Percentiles rank a stretch among this genome's conserved stretches.
These are phyloP conservation scores for Cladorrhinum sp. DNA, from an alignment of 2,329 filamentous ascomycete species.

Conservation along the genomic window DNA sequence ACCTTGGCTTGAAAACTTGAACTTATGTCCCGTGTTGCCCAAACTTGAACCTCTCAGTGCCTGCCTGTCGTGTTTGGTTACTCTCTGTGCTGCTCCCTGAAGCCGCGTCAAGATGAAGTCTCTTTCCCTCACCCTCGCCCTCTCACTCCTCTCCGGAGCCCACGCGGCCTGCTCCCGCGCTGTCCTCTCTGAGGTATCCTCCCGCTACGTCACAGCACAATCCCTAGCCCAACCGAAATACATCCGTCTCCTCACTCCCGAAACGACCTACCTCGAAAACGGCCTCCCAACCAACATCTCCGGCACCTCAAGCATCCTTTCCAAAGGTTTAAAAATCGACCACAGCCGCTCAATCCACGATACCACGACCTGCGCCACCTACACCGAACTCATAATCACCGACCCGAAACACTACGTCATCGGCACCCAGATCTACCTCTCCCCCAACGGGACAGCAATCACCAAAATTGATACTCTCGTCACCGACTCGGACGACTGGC, in stretches of 20 bases:
- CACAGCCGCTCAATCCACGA: slow-evolving; percentile 37
- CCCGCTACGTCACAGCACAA: slow-evolving; percentile 24
- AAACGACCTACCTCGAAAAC: slow-evolving; percentile 33
- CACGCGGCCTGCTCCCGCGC: neutral
- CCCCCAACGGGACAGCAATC: slow-evolving; percentile 11
- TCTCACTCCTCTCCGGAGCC: neutral
- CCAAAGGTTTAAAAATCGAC: slow-evolving; percentile 33
- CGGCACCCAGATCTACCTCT: slow-evolving; percentile 35
- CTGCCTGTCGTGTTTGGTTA: too few species aligned
- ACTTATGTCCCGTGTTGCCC: neutral
- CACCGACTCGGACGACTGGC: slow-evolving; percentile 36
- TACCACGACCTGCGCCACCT: slow-evolving; percentile 37
- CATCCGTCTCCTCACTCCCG: slow-evolving; percentile 8
- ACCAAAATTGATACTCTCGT: slow-evolving; percentile 33
- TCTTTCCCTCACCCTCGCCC: neutral
- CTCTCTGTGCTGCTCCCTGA: neutral
- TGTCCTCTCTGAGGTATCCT: neutral
- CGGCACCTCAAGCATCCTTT: slow-evolving; percentile 28
- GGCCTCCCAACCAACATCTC: slow-evolving; percentile 30
- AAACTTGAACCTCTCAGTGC: neutral
- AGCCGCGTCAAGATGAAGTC: neutral
- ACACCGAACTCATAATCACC: slow-evolving; percentile 36
- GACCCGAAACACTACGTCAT: slow-evolving; percentile 33
- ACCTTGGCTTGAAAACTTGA: neutral
- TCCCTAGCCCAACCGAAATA: slow-evolving; percentile 18